Percentiles rank a stretch among this genome's conserved stretches.
phyloP scores from a whole-genome alignment of 257 asterid genomes.

The Nicotiana attenuata region DNA sequence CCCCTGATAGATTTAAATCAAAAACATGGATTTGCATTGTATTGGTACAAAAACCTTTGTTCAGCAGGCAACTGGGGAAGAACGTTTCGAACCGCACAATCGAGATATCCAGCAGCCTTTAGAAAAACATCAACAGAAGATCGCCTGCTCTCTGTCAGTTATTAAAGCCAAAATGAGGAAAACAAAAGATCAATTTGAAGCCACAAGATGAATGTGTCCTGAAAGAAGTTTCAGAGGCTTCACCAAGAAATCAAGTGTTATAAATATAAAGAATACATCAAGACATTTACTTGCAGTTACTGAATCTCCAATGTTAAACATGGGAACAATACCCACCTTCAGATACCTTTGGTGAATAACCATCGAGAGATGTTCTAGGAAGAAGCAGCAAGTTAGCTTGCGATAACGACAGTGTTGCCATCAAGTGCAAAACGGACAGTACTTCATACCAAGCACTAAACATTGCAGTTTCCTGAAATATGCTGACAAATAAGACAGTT shows the following conservation, averaged over 20 bases:
- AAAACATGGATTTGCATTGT: neutral
- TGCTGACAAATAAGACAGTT: slow-evolving; percentile 9
- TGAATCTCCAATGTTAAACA: neutral
- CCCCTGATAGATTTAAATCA: neutral
- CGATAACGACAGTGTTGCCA: slow-evolving; percentile 79
- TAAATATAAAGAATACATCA: neutral
- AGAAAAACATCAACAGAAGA: slow-evolving; percentile 83
- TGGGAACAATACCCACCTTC: slow-evolving; percentile 59
- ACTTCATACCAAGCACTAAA: slow-evolving; percentile 92
- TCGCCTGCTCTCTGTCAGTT: slow-evolving; percentile 69
- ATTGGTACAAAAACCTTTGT: slow-evolving; percentile 49
- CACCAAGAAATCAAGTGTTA: neutral
- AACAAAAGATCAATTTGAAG: slow-evolving; percentile 13
- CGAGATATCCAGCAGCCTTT: slow-evolving; percentile 97
- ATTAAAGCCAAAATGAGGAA: slow-evolving; percentile 1
- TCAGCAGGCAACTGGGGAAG: slow-evolving; percentile 81
- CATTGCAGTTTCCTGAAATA: slow-evolving; percentile 74
- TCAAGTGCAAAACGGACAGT: slow-evolving; percentile 91
- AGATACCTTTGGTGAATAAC: slow-evolving; percentile 83
- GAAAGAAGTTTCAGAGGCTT: neutral
- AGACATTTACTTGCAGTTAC: neutral
- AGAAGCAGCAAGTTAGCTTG: slow-evolving; percentile 91
- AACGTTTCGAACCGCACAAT: slow-evolving; percentile 87
- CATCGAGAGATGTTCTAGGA: slow-evolving; percentile 83
- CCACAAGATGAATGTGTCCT: neutral